These are phyloP conservation scores for Solidago caesia DNA, from an alignment of 129 eudicot species.

Conservation along the genomic window DNA sequence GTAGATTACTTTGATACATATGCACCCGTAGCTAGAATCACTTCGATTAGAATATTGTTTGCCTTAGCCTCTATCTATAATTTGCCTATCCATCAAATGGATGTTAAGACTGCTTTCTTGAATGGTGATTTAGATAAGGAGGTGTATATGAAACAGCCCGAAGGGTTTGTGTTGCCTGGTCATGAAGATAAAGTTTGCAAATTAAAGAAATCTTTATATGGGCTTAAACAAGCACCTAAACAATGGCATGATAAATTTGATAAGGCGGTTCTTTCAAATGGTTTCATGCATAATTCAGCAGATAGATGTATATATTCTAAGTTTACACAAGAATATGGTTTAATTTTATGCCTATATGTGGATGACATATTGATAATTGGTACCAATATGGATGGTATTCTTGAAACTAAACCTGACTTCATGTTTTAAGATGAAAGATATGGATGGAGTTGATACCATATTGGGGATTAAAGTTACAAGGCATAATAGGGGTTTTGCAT, in stretches of 20 bases:
- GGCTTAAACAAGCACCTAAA: slow-evolving; percentile 4
- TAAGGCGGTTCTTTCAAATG: neutral
- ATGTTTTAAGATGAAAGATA: neutral
- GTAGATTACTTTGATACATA: slow-evolving; percentile 21
- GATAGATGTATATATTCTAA: slow-evolving; percentile 3
- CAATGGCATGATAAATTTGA: slow-evolving; percentile 13
- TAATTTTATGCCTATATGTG: neutral
- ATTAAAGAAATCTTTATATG: no score
- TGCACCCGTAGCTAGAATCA: slow-evolving; percentile 26
- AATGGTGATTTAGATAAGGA: neutral
- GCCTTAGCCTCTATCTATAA: slow-evolving; percentile 2
- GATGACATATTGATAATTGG: neutral
- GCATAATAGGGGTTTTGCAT: slow-evolving; percentile 10
- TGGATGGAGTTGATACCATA: neutral
- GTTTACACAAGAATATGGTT: neutral
- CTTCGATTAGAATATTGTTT: slow-evolving; percentile 13
- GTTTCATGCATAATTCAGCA: neutral
- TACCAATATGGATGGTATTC: neutral
- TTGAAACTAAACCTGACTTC: neutral
- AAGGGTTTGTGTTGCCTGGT: neutral
- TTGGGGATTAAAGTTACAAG: slow-evolving; percentile 1
- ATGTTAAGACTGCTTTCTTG: neutral
- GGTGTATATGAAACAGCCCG: slow-evolving; percentile 1
- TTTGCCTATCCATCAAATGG: neutral
- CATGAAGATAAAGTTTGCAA: neutral